phyloP scores from a whole-genome alignment of 345 rosid genomes.

The Sapria himalayana region DNA sequence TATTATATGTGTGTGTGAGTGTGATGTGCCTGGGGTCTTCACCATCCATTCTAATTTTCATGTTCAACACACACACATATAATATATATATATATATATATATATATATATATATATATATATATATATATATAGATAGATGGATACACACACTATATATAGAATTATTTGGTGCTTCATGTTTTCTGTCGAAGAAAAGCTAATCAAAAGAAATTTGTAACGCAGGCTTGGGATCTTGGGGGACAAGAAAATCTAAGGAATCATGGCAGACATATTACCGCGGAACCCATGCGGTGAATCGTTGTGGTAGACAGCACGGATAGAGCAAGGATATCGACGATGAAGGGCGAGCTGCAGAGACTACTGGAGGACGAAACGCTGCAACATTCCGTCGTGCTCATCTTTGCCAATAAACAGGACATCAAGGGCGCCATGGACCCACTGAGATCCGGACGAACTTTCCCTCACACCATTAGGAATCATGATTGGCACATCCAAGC shows the following conservation, averaged over 20 bases:
- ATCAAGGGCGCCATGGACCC: slow-evolving; percentile 87
- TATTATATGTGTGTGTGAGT: no score
- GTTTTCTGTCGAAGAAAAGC: no score
- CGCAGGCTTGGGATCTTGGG: slow-evolving; percentile 96
- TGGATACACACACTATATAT: no score
- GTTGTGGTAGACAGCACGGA: slow-evolving; percentile 92
- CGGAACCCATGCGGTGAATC: slow-evolving; percentile 75
- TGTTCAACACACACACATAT: no score
- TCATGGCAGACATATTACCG: slow-evolving; percentile 95
- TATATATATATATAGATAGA: no score
- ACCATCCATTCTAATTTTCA: no score
- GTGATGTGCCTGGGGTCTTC: no score
- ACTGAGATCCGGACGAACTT: slow-evolving; percentile 59
- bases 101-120: no score
- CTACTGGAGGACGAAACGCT: slow-evolving; percentile 70
- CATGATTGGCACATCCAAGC: slow-evolving; percentile 98
- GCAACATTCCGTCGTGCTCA: slow-evolving; percentile 53
- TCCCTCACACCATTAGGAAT: slow-evolving; percentile 72
- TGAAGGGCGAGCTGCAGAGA: slow-evolving; percentile 70
- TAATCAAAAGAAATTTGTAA: no score
- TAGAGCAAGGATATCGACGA: slow-evolving; percentile 60
- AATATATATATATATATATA: no score
- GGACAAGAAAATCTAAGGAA: slow-evolving; percentile 83
- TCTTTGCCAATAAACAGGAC: slow-evolving; percentile 86
- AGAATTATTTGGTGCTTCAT: no score